Percentiles rank a stretch among this genome's conserved stretches.
phyloP scores from a whole-genome alignment of 441 rosid species.

The Populus tomentosa region DNA sequence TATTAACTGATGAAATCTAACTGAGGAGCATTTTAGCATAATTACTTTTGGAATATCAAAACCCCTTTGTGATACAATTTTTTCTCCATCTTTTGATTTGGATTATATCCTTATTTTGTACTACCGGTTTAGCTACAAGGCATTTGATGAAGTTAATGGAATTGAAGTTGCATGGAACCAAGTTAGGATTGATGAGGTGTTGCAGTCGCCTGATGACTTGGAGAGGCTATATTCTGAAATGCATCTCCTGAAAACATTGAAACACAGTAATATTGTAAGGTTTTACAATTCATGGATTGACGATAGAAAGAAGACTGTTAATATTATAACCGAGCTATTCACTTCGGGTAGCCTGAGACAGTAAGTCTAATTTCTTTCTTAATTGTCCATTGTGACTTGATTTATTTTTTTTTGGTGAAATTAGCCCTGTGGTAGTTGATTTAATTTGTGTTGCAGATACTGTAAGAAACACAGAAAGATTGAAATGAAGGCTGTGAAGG shows the following conservation, averaged over 20 bases:
- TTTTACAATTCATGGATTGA: slow-evolving; percentile 66
- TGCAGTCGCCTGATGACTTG: slow-evolving; percentile 54
- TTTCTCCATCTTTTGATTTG: slow-evolving; percentile 12
- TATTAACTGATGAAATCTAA: background rate
- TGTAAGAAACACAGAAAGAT: slow-evolving; percentile 62
- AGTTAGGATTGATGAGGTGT: slow-evolving; percentile 47
- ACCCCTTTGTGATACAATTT: background rate
- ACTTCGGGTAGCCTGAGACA: slow-evolving; percentile 58
- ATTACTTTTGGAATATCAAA: background rate
- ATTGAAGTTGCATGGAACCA: slow-evolving; percentile 79
- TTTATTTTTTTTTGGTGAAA: slow-evolving; percentile 7
- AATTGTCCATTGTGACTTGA: background rate
- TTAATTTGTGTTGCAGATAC: slow-evolving; percentile 28
- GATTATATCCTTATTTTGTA: slow-evolving; percentile 27
- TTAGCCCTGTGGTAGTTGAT: background rate
- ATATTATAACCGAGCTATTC: slow-evolving; percentile 67
- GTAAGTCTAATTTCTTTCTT: slow-evolving; percentile 25
- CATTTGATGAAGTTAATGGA: slow-evolving; percentile 63
- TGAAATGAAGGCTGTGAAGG: slow-evolving; percentile 63
- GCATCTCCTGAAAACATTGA: slow-evolving; percentile 53
- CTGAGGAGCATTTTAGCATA: background rate
- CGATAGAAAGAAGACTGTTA: slow-evolving; percentile 44
- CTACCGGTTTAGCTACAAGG: slow-evolving; percentile 42
- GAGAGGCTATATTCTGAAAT: slow-evolving; percentile 64
- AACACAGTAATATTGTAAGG: slow-evolving; percentile 52